phyloP scores from a whole-genome alignment of 805 yeast species.

The Metschnikowia chrysomelidarum region DNA sequence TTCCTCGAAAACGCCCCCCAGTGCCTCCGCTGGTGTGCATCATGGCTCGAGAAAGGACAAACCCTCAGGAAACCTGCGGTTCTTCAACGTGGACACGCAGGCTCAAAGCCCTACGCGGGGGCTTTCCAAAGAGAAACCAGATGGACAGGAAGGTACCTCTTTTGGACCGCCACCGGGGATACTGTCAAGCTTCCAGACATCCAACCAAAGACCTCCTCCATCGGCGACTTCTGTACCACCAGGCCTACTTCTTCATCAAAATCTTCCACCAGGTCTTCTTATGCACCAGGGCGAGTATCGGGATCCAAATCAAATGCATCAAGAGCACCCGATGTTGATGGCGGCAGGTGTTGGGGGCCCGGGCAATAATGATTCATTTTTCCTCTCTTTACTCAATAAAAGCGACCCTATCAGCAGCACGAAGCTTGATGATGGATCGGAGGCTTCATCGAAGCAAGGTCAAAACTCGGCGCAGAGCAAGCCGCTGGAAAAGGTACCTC shows the following conservation, averaged over 20 bases:
- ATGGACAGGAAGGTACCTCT: slow-evolving; percentile 1
- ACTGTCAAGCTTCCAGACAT: slow-evolving; percentile 5
- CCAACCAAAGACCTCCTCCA: slow-evolving; percentile 2
- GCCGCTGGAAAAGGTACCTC: background rate
- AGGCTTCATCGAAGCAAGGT: slow-evolving; percentile 1
- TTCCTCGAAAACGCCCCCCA: background rate
- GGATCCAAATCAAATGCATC: slow-evolving; percentile 5
- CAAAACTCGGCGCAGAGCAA: background rate
- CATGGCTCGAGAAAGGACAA: slow-evolving; percentile 1
- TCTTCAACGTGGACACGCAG: slow-evolving; percentile 7
- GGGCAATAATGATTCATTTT: slow-evolving; percentile 41
- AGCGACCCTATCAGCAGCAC: slow-evolving; percentile 15
- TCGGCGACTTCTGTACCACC: background rate
- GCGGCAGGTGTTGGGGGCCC: slow-evolving; percentile 5
- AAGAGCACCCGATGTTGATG: too few relatives aligned
- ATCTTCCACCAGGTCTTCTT: slow-evolving; percentile 6
- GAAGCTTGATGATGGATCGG: background rate
- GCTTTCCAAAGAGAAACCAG: background rate
- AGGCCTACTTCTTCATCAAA: slow-evolving; percentile 2
- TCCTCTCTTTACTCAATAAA: slow-evolving; percentile 46
- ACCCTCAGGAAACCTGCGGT: slow-evolving; percentile 11
- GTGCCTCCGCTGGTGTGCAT: slow-evolving; percentile 1
- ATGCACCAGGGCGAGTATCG: slow-evolving; percentile 7
- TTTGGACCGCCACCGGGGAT: slow-evolving; percentile 13
- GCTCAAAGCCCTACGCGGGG: background rate